Conservation (phyloP, 176 grass and related monocot genomes). For the Carex parvula region DNA sequence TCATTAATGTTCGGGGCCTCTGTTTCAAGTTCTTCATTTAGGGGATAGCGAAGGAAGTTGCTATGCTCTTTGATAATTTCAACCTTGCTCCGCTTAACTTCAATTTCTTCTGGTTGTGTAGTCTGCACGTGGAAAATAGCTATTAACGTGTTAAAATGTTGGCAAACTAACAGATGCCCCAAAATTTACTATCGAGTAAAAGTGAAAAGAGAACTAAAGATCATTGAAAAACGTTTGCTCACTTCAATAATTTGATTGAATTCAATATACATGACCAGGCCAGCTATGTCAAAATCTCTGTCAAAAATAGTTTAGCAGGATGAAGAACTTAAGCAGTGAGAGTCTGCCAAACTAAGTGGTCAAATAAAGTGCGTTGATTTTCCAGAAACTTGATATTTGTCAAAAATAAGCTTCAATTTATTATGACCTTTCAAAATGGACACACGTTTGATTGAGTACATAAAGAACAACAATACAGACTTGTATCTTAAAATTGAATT, state of each 20-base stretch:
- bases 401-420: not conserved
- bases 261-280: not conserved
- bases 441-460: not conserved
- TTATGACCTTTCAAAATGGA: not conserved
- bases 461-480: not conserved
- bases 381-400: not conserved
- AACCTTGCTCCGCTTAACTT: slow-evolving; percentile 93
- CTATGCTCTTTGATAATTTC: slow-evolving; percentile 97
- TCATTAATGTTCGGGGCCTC: slow-evolving; percentile 93
- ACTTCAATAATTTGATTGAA: not conserved
- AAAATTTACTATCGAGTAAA: not conserved
- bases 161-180: not conserved
- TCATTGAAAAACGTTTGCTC: not conserved
- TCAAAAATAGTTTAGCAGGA: not conserved
- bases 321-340: not conserved
- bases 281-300: not conserved
- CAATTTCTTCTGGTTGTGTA: slow-evolving; percentile 45
- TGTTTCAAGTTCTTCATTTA: slow-evolving; percentile 78
- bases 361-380: not conserved
- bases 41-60: slow-evolving; percentile 85
- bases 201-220: not conserved
- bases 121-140: slow-evolving; percentile 43
- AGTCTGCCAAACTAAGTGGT: not conserved
- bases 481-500: not conserved
- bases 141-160: slow-evolving; percentile 8